Percentiles rank a stretch among this genome's conserved stretches.
Conservation (phyloP, 495 filamentous ascomycete genomes). For the Trichodelitschia bisporula region DNA sequence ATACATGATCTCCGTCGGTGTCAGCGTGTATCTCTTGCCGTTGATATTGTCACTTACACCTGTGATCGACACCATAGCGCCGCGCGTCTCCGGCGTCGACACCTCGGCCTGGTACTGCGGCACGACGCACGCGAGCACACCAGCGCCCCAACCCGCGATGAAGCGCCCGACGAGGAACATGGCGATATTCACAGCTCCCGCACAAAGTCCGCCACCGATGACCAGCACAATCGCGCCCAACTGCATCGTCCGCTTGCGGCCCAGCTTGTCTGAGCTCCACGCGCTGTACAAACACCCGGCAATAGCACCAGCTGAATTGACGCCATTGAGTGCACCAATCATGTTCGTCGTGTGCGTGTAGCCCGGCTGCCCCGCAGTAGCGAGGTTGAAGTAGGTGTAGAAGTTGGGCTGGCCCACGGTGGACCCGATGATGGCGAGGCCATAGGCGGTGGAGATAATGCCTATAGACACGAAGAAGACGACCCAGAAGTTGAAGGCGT, state of each 20-base stretch:
- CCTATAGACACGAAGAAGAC: conserved; percentile 13
- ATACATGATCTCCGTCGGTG: background rate
- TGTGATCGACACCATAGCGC: conserved; percentile 1
- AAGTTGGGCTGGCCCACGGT: conserved; percentile 28
- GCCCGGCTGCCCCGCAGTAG: conserved; percentile 6
- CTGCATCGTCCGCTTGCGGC: conserved; percentile 1
- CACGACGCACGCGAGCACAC: background rate
- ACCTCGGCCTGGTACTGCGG: conserved; percentile 1
- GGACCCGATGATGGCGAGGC: conserved; percentile 24
- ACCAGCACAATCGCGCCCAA: background rate
- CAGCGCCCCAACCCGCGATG: background rate
- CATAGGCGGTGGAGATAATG: conserved; percentile 20
- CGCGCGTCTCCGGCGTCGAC: background rate
- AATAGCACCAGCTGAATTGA: conserved; percentile 6
- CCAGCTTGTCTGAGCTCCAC: background rate
- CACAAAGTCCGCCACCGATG: conserved; percentile 1
- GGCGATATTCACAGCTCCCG: background rate
- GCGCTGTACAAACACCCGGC: background rate
- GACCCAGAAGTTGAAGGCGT: conserved; percentile 13
- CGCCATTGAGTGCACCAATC: conserved; percentile 6
- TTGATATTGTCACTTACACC: background rate
- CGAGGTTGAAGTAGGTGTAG: conserved; percentile 22
- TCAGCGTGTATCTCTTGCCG: background rate
- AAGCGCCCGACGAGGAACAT: conserved; percentile 1
- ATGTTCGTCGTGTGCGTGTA: conserved; percentile 6